Evolutionary conservation across 352 stramenopile genomes (phyloP).

Genomic region (Thraustochytrium striatum): DNA sequence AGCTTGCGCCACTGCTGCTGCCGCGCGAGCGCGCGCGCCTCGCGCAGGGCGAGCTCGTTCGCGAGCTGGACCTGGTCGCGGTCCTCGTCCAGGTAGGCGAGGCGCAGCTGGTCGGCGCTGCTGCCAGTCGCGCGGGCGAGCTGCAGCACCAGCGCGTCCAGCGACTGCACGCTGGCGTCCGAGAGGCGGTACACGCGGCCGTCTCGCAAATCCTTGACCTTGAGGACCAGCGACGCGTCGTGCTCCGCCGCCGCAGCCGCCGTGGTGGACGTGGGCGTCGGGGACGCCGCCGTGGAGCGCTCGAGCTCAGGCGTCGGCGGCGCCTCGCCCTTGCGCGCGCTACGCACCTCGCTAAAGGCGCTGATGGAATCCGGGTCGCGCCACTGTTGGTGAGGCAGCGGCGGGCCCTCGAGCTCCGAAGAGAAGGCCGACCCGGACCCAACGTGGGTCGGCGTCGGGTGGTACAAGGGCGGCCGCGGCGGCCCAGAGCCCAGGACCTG

Average conservation of each 20-base stretch:
- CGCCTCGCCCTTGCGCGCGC: conserved; percentile 13
- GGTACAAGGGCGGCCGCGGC: neutral
- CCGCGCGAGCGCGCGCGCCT: conserved; percentile 7
- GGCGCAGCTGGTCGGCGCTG: conserved; percentile 17
- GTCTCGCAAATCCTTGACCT: conserved; percentile 35
- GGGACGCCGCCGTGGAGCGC: neutral
- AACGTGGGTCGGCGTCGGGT: conserved; percentile 31
- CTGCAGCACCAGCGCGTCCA: conserved; percentile 12
- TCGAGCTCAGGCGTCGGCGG: neutral
- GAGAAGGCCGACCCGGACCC: neutral
- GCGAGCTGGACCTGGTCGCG: conserved; percentile 35
- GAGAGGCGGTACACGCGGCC: conserved; percentile 40
- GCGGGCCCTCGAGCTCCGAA: neutral
- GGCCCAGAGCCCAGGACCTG: conserved; percentile 23
- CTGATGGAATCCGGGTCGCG: conserved; percentile 45
- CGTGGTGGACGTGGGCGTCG: neutral
- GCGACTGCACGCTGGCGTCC: neutral
- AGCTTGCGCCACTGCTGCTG: conserved; percentile 47
- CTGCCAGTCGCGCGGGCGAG: conserved; percentile 23
- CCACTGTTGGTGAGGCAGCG: conserved; percentile 38
- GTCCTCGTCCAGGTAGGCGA: conserved; percentile 46
- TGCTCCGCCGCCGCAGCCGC: neutral
- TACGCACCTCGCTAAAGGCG: conserved; percentile 40
- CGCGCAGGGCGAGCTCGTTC: conserved; percentile 28
- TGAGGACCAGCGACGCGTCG: conserved; percentile 9